Evolutionary conservation across 768 basidiomycete species (phyloP), one percentile per base, ranked within the genome.

Genomic region (Trametes cubensis): DNA sequence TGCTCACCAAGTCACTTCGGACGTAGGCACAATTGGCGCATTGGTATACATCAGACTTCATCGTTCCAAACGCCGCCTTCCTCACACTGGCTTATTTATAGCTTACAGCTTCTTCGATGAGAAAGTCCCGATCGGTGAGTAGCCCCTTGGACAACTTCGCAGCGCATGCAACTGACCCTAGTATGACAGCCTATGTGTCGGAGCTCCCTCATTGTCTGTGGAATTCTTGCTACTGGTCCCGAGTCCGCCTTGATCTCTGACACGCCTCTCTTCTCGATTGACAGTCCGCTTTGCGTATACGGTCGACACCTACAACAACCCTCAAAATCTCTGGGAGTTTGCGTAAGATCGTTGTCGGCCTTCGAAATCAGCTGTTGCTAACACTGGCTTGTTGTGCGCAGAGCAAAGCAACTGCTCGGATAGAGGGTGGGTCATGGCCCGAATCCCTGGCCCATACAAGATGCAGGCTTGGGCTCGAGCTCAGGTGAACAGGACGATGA

Each of bases 251-350:
- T 44, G 5, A 42, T 44, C 23, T 45, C n/a, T 17, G 38, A 50
- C 18, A n/a, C n/a, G n/a, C n/a, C n/a, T n/a, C n/a, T n/a, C 45
- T 3, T 18, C 28, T 28, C 10, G 34, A 34, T 34, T 34, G 34
- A 11, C 69, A 85, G 84, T 81, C 67, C 83, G 83, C 38, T 87
- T 86, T 74, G 76, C 83, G 13, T 87, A 86, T 69, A 86, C 85
- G 1, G 73, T 71, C 48, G 83, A 84, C 25, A 87, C 85, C 4
- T 87, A 85, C 75, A 87, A 84, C 71, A 80, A 86, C 67, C 85
- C 85, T 0, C 82, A 85, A 56, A 83, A 80, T 60, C 71, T 87
- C 14, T 87, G 85, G 84, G 73, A 67, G 6, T 85, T 83, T 55
- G 82, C 82, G 84, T 84, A 74, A 62, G 72, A 69, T 21, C 20